Conservation (phyloP, 2,329 filamentous ascomycete genomes). For the Trichoderma sp. region DNA sequence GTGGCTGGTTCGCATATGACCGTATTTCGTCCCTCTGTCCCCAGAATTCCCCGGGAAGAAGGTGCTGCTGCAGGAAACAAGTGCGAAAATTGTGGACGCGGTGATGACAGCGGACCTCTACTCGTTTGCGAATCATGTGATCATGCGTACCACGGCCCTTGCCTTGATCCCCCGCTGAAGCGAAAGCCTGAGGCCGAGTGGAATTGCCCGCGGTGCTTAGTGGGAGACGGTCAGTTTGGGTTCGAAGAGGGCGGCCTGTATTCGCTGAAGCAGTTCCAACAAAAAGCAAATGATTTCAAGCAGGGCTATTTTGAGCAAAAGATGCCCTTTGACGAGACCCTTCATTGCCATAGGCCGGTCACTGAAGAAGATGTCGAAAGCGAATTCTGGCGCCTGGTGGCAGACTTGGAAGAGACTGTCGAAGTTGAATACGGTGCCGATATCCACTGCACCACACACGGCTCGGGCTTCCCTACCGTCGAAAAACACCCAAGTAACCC, state of each 20-base stretch:
- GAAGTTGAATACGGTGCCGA: conserved; percentile 98
- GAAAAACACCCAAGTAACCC: conserved; percentile 85
- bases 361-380: conserved; percentile 94
- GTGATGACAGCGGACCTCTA: conserved; percentile 68
- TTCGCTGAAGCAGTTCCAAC: conserved; percentile 92
- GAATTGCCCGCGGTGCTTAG: conserved; percentile 93
- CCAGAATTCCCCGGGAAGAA: conserved; percentile 60
- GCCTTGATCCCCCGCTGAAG: conserved; percentile 82
- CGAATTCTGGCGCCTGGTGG: conserved; percentile 95
- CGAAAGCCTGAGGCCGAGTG: conserved; percentile 78
- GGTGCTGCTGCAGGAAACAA: conserved; percentile 53
- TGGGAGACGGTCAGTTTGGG: conserved; percentile 93
- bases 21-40: conserved; percentile 78
- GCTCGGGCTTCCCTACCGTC: conserved; percentile 92
- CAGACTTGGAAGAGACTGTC: conserved; percentile 90
- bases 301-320: conserved; percentile 88
- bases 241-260: conserved; percentile 97
- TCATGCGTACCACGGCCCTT: conserved; percentile 79
- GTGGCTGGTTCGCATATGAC: conserved; percentile 98
- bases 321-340: conserved; percentile 80
- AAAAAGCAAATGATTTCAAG: conserved; percentile 94
- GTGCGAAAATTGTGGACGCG: conserved; percentile 83
- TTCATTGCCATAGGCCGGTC: conserved; percentile 76
- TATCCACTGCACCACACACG: conserved; percentile 96
- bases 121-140: conserved; percentile 91